These are phyloP conservation scores for Rhodotorula mucilaginosa DNA, from an alignment of 1,284 basidiomycete species.

Conservation along the genomic window DNA sequence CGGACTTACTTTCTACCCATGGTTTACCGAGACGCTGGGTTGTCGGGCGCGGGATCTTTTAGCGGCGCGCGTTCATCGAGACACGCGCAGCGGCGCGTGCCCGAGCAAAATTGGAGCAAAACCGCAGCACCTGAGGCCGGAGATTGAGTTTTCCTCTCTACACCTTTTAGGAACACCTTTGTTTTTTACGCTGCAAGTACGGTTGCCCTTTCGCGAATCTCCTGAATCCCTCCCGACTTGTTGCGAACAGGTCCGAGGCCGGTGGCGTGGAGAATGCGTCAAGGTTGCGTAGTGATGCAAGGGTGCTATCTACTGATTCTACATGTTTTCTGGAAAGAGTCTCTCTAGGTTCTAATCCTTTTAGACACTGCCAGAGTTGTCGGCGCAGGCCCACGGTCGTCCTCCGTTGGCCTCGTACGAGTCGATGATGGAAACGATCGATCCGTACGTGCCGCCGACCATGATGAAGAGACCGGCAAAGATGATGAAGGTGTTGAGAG, in stretches of 20 bases:
- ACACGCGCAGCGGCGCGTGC: too few relatives aligned
- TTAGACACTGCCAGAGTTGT: constrained; percentile 20
- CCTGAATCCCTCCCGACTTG: not conserved
- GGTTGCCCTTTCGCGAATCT: too few relatives aligned
- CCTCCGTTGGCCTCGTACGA: constrained; percentile 10
- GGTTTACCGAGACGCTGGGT: not conserved
- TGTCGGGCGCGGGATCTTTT: too few relatives aligned
- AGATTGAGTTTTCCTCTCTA: too few relatives aligned
- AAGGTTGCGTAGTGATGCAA: too few relatives aligned
- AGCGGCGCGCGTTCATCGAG: too few relatives aligned
- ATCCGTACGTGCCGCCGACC: constrained; percentile 26
- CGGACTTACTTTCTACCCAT: not conserved
- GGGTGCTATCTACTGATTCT: not conserved
- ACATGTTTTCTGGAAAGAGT: not conserved
- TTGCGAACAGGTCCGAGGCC: not conserved
- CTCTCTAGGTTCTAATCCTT: not conserved
- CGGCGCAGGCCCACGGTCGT: constrained; percentile 13
- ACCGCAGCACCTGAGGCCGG: too few relatives aligned
- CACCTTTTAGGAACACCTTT: too few relatives aligned
- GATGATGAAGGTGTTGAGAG: constrained; percentile 23
- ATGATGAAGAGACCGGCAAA: constrained; percentile 30
- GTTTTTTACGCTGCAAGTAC: too few relatives aligned
- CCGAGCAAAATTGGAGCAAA: too few relatives aligned
- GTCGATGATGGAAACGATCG: constrained; percentile 11
- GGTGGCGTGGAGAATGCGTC: too few relatives aligned